A percentile compares a stretch with the other conserved stretches of the same genome.
Evolutionary conservation across 768 basidiomycete genomes (phyloP).

Genomic region (Trichaptum fuscoviolaceum): DNA sequence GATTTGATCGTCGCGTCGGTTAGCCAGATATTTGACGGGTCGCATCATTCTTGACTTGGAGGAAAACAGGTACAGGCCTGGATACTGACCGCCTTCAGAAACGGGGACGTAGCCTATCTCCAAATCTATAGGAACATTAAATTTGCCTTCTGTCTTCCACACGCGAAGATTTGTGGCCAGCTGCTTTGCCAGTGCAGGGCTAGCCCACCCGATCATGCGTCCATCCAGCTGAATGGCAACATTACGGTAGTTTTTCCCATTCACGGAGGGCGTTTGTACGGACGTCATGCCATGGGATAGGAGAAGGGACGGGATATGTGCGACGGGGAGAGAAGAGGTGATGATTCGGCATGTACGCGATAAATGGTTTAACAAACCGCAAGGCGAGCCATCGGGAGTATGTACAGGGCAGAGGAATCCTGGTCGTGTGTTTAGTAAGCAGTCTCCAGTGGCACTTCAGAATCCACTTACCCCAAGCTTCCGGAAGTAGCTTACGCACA

Average conservation of each 20-base stretch:
- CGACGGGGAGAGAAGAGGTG: constrained; percentile 66
- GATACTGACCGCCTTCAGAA: constrained; percentile 92
- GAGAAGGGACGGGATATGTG: constrained; percentile 79
- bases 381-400: constrained; percentile 96
- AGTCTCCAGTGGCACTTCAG: constrained; percentile 1
- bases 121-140: constrained; percentile 84
- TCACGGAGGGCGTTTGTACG: constrained; percentile 70
- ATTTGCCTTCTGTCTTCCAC: constrained; percentile 88
- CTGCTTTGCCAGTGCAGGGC: constrained; percentile 61
- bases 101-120: constrained; percentile 91
- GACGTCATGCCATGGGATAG: constrained; percentile 92
- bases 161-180: constrained; percentile 83
- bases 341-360: constrained; percentile 90
- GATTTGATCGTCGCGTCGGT: constrained; percentile 82
- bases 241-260: constrained; percentile 60
- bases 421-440: constrained; percentile 25
- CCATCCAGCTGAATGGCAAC: constrained; percentile 95
- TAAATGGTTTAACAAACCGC: constrained; percentile 95
- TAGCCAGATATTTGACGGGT: constrained; percentile 86
- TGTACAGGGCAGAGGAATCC: constrained; percentile 98
- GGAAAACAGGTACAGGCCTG: constrained; percentile 90
- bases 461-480: constrained; percentile 81
- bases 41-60: constrained; percentile 93
- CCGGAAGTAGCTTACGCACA: constrained; percentile 92
- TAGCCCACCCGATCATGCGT: constrained; percentile 90